Base-by-base conservation (phyloP, 768 basidiomycete genomes). In the Suillus paluster region DNA sequence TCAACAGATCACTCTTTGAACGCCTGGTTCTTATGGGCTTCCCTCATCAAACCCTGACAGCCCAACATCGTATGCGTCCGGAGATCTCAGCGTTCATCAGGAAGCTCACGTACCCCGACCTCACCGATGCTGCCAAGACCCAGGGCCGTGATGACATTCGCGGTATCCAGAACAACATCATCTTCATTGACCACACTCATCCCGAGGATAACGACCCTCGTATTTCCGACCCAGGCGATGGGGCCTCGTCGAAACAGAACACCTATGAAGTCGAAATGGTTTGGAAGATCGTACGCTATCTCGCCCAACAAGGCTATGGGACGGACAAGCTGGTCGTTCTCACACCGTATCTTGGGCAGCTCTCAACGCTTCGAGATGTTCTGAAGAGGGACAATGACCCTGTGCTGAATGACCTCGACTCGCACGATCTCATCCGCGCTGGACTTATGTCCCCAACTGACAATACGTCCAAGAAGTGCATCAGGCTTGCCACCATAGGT, bases 41-140 rank as follows among this genome's bases (percentile, higher is more conserved):
- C 67, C 89, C 89, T 0, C 88, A 90, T 68, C 65, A 73, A 49
- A 85, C 80, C 0, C 81, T 91, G 14, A 69, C 64, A 0, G 67
- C 80, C 50, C 90, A 91, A 62, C 89, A 90, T 67, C 84, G 89
- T 14, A 91, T 91, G 89, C 80, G 89, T 8, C 89, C 89, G 1
- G 87, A 90, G 64, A 90, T 91, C 17, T 87, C 89, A 8, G 66
- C 79, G 0, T 75, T 90, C 27, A 80, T 91, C 41, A 82, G 89
- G 12, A 67, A 76, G 10, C 77, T 91, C 19, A 90, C 88, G 0
- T 90, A 91, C 65, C 86, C 86, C 0, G 85, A 84, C 17, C 83
- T 90, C 11, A 66, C 75, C 1, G 89, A 91, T 61, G 86, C 85
- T 0, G 71, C 78, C 0, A 70, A 62, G 19, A 90, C 89, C 0